phyloP scores from a whole-genome alignment of 2,329 filamentous ascomycete species.

The Phialocephala sp. region DNA sequence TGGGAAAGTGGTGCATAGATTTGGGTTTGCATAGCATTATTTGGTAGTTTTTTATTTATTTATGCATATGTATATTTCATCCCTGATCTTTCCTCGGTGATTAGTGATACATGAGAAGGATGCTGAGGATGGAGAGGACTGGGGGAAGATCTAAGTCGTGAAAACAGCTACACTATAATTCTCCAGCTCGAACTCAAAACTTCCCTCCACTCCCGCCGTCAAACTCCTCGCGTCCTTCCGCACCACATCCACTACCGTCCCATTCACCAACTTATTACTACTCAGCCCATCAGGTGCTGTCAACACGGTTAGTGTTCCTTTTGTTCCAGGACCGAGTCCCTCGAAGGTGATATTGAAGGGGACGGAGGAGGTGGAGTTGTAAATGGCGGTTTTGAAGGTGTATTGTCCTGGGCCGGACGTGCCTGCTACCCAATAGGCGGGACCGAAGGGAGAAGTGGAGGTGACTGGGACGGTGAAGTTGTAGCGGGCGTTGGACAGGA shows the following conservation, averaged over 20 bases:
- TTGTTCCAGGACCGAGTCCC: constrained; percentile 46
- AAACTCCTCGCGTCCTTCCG: constrained; percentile 20
- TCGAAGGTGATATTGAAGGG: constrained; percentile 54
- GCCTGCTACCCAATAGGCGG: constrained; percentile 57
- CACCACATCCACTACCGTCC: constrained; percentile 26
- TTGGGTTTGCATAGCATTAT: background rate
- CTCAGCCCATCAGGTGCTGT: constrained; percentile 42
- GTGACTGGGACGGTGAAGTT: constrained; percentile 53
- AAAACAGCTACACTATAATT: constrained; percentile 35
- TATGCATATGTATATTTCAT: background rate
- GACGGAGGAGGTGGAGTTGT: constrained; percentile 56
- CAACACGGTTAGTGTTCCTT: constrained; percentile 52
- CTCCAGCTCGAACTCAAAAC: constrained; percentile 32
- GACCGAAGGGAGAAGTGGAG: constrained; percentile 46
- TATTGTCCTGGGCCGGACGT: constrained; percentile 47
- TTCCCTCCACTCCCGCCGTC: constrained; percentile 24
- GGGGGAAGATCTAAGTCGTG: constrained; percentile 25
- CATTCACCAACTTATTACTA: constrained; percentile 24
- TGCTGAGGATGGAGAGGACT: background rate
- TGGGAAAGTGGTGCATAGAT: no score
- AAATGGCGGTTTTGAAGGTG: constrained; percentile 58
- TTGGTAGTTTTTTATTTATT: background rate
- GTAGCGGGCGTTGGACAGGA: constrained; percentile 53
- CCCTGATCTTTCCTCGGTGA: background rate
- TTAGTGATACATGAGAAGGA: no score